These are phyloP conservation scores for Dioszegia crocea DNA, from an alignment of 768 basidiomycete genomes.

Conservation along the genomic window DNA sequence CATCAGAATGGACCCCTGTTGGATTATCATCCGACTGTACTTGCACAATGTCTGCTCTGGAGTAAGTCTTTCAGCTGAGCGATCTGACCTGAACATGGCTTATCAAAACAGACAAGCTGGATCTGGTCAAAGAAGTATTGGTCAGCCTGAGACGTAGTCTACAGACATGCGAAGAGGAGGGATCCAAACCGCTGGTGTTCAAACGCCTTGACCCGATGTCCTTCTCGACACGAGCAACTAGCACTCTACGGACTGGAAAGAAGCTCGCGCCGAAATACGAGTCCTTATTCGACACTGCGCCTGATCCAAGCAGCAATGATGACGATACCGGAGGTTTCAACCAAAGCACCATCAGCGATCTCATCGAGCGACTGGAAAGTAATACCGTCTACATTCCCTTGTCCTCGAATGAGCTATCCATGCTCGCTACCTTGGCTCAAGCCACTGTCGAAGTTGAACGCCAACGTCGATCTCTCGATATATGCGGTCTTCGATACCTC, in stretches of 20 bases:
- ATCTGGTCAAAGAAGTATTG: slow-evolving; percentile 77
- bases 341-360: slow-evolving; percentile 47
- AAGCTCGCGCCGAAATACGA: slow-evolving; percentile 24
- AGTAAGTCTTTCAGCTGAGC: too few species aligned
- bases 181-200: slow-evolving; percentile 26
- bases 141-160: slow-evolving; percentile 60
- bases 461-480: slow-evolving; percentile 81
- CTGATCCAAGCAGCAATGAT: slow-evolving; percentile 6
- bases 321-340: slow-evolving; percentile 7
- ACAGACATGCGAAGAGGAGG: slow-evolving; percentile 45
- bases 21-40: slow-evolving; percentile 89
- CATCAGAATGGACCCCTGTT: slow-evolving; percentile 77
- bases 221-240: slow-evolving; percentile 15
- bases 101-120: slow-evolving; percentile 64
- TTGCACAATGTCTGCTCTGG: slow-evolving; percentile 88
- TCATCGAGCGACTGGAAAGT: slow-evolving; percentile 58
- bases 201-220: slow-evolving; percentile 31
- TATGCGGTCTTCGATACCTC: slow-evolving; percentile 87
- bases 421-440: slow-evolving; percentile 77
- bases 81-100: background rate
- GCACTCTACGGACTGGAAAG: background rate
- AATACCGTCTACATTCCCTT: slow-evolving; percentile 64
- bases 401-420: slow-evolving; percentile 73
- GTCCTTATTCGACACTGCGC: slow-evolving; percentile 27
- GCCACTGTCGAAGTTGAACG: slow-evolving; percentile 86